Conservation (phyloP, 1,284 basidiomycete genomes). For the Jaminaea rosea region DNA sequence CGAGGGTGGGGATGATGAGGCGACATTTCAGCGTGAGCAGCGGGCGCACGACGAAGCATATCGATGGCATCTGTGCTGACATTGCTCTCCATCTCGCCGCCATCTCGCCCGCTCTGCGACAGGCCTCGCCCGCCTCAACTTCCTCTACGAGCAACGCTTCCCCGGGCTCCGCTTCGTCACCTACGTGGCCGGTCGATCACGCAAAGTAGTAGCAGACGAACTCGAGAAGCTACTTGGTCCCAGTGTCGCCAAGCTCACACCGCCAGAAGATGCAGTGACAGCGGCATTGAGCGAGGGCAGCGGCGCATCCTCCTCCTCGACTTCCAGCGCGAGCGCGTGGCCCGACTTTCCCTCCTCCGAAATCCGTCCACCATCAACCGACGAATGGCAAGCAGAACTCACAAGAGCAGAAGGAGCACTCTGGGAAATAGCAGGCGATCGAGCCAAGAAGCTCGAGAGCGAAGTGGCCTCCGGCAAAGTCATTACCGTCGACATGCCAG, state of each 20-base stretch:
- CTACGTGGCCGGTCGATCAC: slow-evolving; percentile 46
- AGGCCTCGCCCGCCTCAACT: slow-evolving; percentile 30
- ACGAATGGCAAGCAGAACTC: slow-evolving; percentile 34
- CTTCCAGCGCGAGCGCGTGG: not conserved
- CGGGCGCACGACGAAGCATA: not conserved
- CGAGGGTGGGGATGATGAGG: slow-evolving; percentile 1
- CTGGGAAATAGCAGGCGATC: slow-evolving; percentile 39
- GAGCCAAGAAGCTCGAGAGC: slow-evolving; percentile 23
- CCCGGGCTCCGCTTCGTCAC: slow-evolving; percentile 43
- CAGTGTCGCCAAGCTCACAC: slow-evolving; percentile 8
- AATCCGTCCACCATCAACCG: slow-evolving; percentile 8
- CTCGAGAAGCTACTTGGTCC: slow-evolving; percentile 21
- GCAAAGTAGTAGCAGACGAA: slow-evolving; percentile 50
- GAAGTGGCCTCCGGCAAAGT: slow-evolving; percentile 1
- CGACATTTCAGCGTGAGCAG: not conserved
- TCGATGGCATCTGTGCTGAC: not conserved
- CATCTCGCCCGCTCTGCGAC: not conserved
- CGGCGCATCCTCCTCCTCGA: no score
- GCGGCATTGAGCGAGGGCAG: not conserved
- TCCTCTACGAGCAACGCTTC: slow-evolving; percentile 35
- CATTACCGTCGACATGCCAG: slow-evolving; percentile 4
- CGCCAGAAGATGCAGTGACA: slow-evolving; percentile 7
- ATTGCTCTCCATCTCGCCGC: not conserved
- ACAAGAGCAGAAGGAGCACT: slow-evolving; percentile 34
- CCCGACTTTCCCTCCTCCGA: slow-evolving; percentile 1